Base-by-base conservation (phyloP, 2,329 filamentous ascomycete species). In the Esteya vermicola region DNA sequence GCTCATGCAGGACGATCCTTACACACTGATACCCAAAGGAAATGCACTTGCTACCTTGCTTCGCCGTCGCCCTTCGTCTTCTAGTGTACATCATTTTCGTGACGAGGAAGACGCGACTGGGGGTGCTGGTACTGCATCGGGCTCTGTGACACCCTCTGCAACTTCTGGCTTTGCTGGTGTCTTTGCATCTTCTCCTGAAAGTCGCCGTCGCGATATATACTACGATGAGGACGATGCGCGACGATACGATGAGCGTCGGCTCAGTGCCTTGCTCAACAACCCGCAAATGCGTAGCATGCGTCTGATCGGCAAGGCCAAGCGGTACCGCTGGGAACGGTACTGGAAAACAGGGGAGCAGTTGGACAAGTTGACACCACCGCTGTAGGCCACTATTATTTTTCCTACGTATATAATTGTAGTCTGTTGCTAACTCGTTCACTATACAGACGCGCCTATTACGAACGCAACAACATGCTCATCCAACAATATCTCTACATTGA, bases 401-500 rank as follows among this genome's bases (percentile, higher is more conserved):
- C 4, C 6, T 22, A 6, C 6, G 26, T n/a, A n/a, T n/a, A 6
- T 22, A 14, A 14, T 31, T 14, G 12, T 12, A 18, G 25, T 26
- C 32, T 13, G n/a, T 28, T 10, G 7, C 12, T 6, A n/a, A 6
- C 6, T 22, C n/a, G 14, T 22, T 40, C 38, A 44, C 80, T 9
- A 75, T 3, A 3, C 27, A 45, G 43, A 23, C 81, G 86, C 35
- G 55, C 79, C 52, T 95, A 94, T 62, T 93, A 96, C 54, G 80
- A 93, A 64, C 76, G 84, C 33, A 89, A 79, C 54, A 96, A 96
- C 60, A 78, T 79, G 49, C 67, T 95, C 33, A 77, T 96, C 43
- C 83, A 91, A 57, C 82, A 93, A 56, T 96, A 95, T 57, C 68
- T 93, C 47, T 95, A 93, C 57, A 94, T 95, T 51, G 89, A 95